Percentiles rank a stretch among this genome's conserved stretches.
These are phyloP conservation scores for Oryza glaberrima DNA, from an alignment of 176 grass and related monocot genomes.

Conservation along the genomic window DNA sequence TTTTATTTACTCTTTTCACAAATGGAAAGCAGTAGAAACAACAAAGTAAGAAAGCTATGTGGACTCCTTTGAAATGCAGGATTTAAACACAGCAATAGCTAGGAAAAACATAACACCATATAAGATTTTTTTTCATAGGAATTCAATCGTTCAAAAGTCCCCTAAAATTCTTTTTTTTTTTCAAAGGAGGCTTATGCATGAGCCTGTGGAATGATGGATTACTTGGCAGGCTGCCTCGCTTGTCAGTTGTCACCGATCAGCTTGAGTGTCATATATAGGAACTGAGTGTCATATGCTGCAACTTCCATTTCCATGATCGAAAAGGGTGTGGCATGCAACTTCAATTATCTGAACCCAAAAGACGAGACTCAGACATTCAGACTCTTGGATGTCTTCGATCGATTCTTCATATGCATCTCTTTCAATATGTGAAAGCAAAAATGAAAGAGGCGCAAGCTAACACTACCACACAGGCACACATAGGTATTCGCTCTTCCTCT, in stretches of 20 bases:
- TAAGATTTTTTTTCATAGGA: too few relatives aligned
- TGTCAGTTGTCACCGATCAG: slow-evolving; percentile 4
- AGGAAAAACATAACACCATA: too few relatives aligned
- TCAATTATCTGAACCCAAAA: slow-evolving; percentile 11
- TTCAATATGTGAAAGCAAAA: background rate
- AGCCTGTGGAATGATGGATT: too few relatives aligned
- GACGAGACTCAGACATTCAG: background rate
- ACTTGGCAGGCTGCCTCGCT: background rate
- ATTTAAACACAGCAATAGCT: too few relatives aligned
- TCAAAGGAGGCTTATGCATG: too few relatives aligned
- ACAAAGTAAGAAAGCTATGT: background rate
- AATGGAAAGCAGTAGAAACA: background rate
- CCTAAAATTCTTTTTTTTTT: too few relatives aligned
- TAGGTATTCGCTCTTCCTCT: background rate
- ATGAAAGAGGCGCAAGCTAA: background rate
- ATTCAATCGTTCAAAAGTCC: too few relatives aligned
- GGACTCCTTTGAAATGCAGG: too few relatives aligned
- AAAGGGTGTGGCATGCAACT: background rate
- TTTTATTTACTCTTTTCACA: background rate
- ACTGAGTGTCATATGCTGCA: background rate
- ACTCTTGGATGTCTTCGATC: background rate
- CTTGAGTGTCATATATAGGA: background rate
- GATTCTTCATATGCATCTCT: background rate
- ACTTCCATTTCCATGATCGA: background rate
- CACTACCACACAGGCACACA: too few relatives aligned